Evolutionary conservation across 2,329 filamentous ascomycete species (phyloP).

Genomic region (Penicillium sp.): DNA sequence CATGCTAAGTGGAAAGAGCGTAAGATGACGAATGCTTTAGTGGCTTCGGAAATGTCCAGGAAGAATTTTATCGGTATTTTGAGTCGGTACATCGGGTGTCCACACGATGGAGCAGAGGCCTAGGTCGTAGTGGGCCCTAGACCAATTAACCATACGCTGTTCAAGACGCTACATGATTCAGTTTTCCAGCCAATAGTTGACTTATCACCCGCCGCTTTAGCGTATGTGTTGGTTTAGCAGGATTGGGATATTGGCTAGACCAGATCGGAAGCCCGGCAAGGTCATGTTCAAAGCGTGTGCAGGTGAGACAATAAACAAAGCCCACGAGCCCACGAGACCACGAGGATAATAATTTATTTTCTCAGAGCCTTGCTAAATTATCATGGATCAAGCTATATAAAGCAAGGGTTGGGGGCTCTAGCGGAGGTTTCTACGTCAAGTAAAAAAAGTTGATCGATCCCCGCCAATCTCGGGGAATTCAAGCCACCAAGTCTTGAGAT

Average conservation of each 20-base stretch:
- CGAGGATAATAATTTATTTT: neutral
- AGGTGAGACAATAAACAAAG: neutral
- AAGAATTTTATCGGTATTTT: neutral
- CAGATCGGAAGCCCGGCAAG: constrained; percentile 1
- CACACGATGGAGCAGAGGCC: neutral
- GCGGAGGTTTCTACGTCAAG: neutral
- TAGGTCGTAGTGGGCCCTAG: neutral
- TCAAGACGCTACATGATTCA: neutral
- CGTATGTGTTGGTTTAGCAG: neutral
- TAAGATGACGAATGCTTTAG: neutral
- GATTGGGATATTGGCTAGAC: constrained; percentile 3
- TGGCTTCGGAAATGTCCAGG: neutral
- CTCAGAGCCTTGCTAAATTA: neutral
- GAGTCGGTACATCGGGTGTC: neutral
- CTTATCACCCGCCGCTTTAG: neutral
- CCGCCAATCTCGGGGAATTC: neutral
- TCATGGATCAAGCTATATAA: neutral
- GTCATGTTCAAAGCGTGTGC: neutral
- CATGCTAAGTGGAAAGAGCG: neutral
- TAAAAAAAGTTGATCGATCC: neutral
- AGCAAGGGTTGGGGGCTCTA: neutral
- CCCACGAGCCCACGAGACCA: neutral
- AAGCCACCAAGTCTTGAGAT: neutral
- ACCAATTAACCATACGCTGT: neutral
- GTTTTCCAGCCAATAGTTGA: neutral